Evolutionary conservation across 169 alveolate genomes (phyloP).

Genomic region (Plasmodium billcollinsi): DNA sequence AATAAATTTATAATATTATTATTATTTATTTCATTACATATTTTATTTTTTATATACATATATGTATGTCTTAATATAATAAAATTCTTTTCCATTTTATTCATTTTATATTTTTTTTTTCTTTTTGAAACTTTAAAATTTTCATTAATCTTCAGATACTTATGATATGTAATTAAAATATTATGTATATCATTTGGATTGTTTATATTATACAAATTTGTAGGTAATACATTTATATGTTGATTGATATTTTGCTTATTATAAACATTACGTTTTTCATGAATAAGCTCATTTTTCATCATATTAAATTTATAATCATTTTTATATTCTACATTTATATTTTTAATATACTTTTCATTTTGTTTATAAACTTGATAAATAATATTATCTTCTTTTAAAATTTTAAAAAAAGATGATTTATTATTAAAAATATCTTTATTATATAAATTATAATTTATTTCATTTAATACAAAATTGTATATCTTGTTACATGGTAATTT

Average conservation of each 20-base stretch:
- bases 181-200: constrained; percentile 11
- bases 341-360: neutral
- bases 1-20: constrained; percentile 41
- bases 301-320: neutral
- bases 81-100: constrained; percentile 14
- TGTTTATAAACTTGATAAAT: constrained; percentile 5
- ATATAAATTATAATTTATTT: constrained; percentile 44
- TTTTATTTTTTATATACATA: constrained; percentile 43
- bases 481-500: constrained; percentile 35
- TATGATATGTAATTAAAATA: constrained; percentile 4
- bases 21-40: constrained; percentile 50
- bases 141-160: neutral
- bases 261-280: neutral
- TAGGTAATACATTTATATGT: too few species aligned
- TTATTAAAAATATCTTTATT: constrained; percentile 35
- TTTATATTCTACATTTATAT: neutral
- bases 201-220: too few species aligned
- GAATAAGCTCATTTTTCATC: neutral
- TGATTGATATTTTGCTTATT: too few species aligned
- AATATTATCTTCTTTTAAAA: constrained; percentile 44
- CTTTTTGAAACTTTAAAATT: neutral
- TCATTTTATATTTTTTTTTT: neutral
- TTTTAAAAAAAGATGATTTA: constrained; percentile 45
- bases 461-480: constrained; percentile 42
- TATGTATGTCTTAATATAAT: constrained; percentile 24